Evolutionary conservation across 2,329 filamentous ascomycete genomes (phyloP).

Genomic region (Diplodia mutila): DNA sequence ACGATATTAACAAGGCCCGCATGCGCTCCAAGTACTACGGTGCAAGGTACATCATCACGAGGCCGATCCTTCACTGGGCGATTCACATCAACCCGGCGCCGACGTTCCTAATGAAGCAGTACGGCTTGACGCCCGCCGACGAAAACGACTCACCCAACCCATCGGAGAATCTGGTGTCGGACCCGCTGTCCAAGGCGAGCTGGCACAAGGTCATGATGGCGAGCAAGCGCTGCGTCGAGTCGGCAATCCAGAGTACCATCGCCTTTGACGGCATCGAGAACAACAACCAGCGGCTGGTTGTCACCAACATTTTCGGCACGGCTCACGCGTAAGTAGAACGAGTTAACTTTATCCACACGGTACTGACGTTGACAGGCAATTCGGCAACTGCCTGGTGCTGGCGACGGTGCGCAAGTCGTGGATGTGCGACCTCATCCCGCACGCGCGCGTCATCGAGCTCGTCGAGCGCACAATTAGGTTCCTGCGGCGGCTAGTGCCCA

Average conservation of each 20-base stretch:
- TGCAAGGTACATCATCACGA: conserved; percentile 84
- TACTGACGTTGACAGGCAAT: conserved; percentile 65
- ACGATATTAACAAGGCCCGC: conserved; percentile 78
- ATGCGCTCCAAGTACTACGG: conserved; percentile 95
- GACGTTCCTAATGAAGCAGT: too few relatives aligned
- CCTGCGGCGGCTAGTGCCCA: conserved; percentile 68
- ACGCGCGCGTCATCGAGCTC: conserved; percentile 60
- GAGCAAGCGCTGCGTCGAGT: conserved; percentile 46
- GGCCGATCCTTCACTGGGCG: too few relatives aligned
- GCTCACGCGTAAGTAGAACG: conserved; percentile 84
- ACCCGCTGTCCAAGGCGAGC: too few relatives aligned
- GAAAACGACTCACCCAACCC: too few relatives aligned
- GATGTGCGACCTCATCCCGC: too few relatives aligned
- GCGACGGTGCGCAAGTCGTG: too few relatives aligned
- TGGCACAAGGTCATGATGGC: too few relatives aligned
- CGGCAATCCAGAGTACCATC: conserved; percentile 80
- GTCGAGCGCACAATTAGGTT: conserved; percentile 77
- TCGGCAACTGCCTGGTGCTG: too few relatives aligned
- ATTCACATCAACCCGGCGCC: too few relatives aligned
- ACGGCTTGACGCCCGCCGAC: too few relatives aligned
- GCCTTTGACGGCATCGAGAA: conserved; percentile 70
- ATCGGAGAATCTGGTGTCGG: too few relatives aligned
- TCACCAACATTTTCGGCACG: conserved; percentile 96
- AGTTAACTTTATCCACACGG: too few relatives aligned
- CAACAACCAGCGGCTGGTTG: conserved; percentile 69